Evolutionary conservation across 2,329 filamentous ascomycete species (phyloP).

Genomic region (Apiospora koreana): DNA sequence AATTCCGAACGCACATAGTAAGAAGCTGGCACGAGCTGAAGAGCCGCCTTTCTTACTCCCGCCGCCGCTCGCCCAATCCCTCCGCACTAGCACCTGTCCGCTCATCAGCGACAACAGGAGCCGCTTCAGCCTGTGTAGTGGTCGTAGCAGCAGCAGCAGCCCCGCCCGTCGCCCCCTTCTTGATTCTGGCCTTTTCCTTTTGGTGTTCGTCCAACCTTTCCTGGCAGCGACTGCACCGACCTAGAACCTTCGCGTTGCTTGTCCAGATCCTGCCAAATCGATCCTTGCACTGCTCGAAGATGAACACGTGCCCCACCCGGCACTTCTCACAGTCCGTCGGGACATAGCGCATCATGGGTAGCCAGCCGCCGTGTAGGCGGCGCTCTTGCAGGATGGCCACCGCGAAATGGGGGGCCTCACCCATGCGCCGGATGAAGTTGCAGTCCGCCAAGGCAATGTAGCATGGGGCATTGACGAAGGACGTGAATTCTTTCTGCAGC

Average conservation of each 20-base stretch:
- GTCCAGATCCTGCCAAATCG: background rate
- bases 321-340: background rate
- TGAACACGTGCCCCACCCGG: background rate
- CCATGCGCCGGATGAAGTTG: slow-evolving; percentile 4
- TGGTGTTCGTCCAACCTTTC: background rate
- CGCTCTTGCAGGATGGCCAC: slow-evolving; percentile 6
- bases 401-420: background rate
- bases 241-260: background rate
- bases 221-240: background rate
- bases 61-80: background rate
- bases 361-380: background rate
- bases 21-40: background rate
- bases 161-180: background rate
- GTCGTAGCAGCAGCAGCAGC: background rate
- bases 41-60: background rate
- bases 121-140: background rate
- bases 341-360: background rate
- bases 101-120: background rate
- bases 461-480: background rate
- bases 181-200: background rate
- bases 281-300: background rate
- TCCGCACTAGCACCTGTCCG: background rate
- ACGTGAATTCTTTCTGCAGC: background rate
- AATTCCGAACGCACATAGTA: background rate
- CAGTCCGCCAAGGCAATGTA: background rate